A percentile compares a stretch with the other conserved stretches of the same genome.
These are phyloP conservation scores for Periconia digitata DNA, from an alignment of 2,329 filamentous ascomycete genomes.

Conservation along the genomic window DNA sequence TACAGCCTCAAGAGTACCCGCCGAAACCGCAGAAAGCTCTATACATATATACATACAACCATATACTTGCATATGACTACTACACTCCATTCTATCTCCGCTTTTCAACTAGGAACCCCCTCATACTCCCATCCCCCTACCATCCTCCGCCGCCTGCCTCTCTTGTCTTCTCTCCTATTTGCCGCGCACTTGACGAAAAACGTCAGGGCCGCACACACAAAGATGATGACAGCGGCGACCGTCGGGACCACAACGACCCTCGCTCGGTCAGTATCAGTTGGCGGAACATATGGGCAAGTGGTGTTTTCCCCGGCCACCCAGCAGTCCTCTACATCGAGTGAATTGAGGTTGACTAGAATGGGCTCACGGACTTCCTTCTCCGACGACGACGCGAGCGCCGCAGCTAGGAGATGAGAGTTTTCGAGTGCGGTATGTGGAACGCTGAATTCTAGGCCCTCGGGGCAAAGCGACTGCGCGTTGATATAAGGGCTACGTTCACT, in stretches of 20 bases:
- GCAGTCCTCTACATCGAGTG: slow-evolving; percentile 57
- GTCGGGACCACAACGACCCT: slow-evolving; percentile 61
- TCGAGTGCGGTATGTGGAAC: slow-evolving; percentile 65
- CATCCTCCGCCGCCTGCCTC: slow-evolving; percentile 51
- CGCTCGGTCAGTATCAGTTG: slow-evolving; percentile 46
- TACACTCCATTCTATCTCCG: too few relatives aligned
- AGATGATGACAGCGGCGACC: slow-evolving; percentile 63
- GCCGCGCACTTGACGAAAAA: slow-evolving; percentile 66
- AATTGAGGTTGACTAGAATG: slow-evolving; percentile 65
- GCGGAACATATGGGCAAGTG: slow-evolving; percentile 59
- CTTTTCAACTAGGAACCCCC: slow-evolving; percentile 63
- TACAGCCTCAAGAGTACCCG: too few relatives aligned
- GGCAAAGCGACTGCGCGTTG: slow-evolving; percentile 51
- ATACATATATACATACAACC: too few relatives aligned
- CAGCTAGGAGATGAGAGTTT: slow-evolving; percentile 58
- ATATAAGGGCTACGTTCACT: slow-evolving; percentile 46
- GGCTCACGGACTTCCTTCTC: slow-evolving; percentile 20
- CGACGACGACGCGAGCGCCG: slow-evolving; percentile 13
- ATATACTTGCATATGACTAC: too few relatives aligned
- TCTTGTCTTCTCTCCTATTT: slow-evolving; percentile 57
- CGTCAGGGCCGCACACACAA: slow-evolving; percentile 62
- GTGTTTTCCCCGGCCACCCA: slow-evolving; percentile 61
- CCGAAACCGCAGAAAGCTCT: too few relatives aligned
- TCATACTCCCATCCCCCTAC: slow-evolving; percentile 66
- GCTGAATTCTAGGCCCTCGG: slow-evolving; percentile 52